phyloP scores from a whole-genome alignment of 2,329 filamentous ascomycete species.

The Gaeumannomyces tritici region DNA sequence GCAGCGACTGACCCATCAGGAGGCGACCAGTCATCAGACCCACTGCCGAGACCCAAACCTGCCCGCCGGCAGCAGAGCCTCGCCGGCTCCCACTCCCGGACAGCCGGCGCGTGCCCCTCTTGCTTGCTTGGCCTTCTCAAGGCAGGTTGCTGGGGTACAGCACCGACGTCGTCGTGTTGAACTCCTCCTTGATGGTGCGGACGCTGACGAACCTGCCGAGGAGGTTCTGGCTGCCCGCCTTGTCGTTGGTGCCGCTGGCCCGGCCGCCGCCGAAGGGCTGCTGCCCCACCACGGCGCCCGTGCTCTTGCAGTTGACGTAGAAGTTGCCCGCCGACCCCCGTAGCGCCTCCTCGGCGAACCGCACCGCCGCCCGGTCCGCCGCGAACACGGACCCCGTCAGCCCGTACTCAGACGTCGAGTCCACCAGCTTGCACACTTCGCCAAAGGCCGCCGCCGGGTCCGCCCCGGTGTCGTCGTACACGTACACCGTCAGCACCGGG shows the following conservation, averaged over 20 bases:
- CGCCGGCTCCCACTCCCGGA: too few relatives aligned
- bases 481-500: constrained; percentile 32
- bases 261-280: constrained; percentile 45
- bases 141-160: constrained; percentile 64
- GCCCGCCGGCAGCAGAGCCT: neutral
- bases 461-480: constrained; percentile 27
- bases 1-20: too few relatives aligned
- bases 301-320: constrained; percentile 50
- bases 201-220: constrained; percentile 41
- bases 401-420: constrained; percentile 61
- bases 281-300: constrained; percentile 44
- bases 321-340: constrained; percentile 47
- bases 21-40: too few relatives aligned
- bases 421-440: constrained; percentile 52
- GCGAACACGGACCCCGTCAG: constrained; percentile 42
- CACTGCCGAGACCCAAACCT: too few relatives aligned
- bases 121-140: constrained; percentile 14
- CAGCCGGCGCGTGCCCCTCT: neutral
- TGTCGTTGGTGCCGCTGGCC: constrained; percentile 45
- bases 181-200: constrained; percentile 60
- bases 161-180: constrained; percentile 51
- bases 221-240: constrained; percentile 41
- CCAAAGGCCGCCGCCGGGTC: constrained; percentile 30
- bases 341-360: constrained; percentile 38
- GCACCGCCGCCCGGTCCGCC: constrained; percentile 34